These are phyloP conservation scores for Oryza punctata DNA, from an alignment of 176 grass and related monocot genomes.

Conservation along the genomic window DNA sequence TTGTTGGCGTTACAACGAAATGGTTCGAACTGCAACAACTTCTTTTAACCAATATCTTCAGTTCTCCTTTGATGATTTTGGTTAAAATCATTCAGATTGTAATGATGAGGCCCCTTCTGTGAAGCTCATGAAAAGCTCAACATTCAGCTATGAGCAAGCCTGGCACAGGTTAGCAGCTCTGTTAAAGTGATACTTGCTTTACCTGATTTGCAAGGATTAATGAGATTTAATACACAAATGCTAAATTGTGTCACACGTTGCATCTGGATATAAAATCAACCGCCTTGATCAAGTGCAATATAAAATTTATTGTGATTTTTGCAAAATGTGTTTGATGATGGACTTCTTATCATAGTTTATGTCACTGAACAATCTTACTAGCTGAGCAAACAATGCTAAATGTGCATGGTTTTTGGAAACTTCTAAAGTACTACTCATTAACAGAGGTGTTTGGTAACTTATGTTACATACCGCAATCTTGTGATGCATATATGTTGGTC, in stretches of 20 bases:
- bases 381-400: constrained; percentile 11
- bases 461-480: background rate
- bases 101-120: constrained; percentile 58
- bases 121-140: constrained; percentile 92
- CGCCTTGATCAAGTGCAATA: background rate
- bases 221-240: background rate
- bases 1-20: constrained; percentile 79
- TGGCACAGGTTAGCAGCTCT: constrained; percentile 78
- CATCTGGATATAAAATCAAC: background rate
- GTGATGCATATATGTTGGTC: background rate
- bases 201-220: constrained; percentile 12
- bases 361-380: constrained; percentile 2
- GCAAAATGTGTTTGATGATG: background rate
- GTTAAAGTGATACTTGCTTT: constrained; percentile 16
- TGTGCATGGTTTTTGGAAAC: constrained; percentile 28
- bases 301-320: constrained; percentile 24
- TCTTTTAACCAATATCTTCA: constrained; percentile 15
- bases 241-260: constrained; percentile 4
- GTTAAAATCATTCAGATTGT: constrained; percentile 51
- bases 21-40: constrained; percentile 52
- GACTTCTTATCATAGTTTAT: constrained; percentile 6
- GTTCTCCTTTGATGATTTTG: constrained; percentile 28
- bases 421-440: constrained; percentile 11
- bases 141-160: constrained; percentile 95
- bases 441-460: constrained; percentile 9